Base-by-base conservation (phyloP, 169 alveolate species). In the Eimeria acervulina region DNA sequence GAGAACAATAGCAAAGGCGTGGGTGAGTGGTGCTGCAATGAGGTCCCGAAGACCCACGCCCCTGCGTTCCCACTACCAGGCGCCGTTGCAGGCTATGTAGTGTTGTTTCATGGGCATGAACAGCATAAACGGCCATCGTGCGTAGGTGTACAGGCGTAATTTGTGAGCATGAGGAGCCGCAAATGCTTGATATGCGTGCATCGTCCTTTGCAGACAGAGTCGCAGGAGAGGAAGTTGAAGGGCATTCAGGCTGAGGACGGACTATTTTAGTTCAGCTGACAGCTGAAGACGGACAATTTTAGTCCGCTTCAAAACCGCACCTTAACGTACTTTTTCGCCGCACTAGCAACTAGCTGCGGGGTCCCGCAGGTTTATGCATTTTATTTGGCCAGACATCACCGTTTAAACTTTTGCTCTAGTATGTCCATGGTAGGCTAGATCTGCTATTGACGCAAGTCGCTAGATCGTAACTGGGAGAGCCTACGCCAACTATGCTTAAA, bases 1-100 rank as follows among this genome's bases (percentile, higher is more conserved):
- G 40, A 59, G 93, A n/a, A 87, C 93, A 61, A 87, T 87, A 2
- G 93, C 93, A 8, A 87, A 87, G 63, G 93, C 93, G 2, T 87
- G 93, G 93, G 93, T 87, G 21, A 55, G 91, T 26, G 3, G 52
- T 28, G 0, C 13, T 7, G n/a, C 28, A 13, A 10, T n/a, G 59
- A 17, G 59, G 15, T 51, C 59, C 7, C 7, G 59, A 51, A 17
- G 19, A 12, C 40, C 38, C 23, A n/a, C 33, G 13, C 12, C 33
- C n/a, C 52, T 36, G 8, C 33, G 72, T 5, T 5, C 28, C 0
- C 36, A 61, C 72, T n/a, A 61, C 1, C 72, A 26, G 26, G 72
- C 33, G 15, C 2, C 31, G 42, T 66, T 28, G 42, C 17, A 10
- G 68, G 68, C n/a, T 59, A n/a, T 3, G 68, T 59, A 59, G 68